Conservation (phyloP, 2,329 filamentous ascomycete genomes). For the Colletotrichum simmondsii region DNA sequence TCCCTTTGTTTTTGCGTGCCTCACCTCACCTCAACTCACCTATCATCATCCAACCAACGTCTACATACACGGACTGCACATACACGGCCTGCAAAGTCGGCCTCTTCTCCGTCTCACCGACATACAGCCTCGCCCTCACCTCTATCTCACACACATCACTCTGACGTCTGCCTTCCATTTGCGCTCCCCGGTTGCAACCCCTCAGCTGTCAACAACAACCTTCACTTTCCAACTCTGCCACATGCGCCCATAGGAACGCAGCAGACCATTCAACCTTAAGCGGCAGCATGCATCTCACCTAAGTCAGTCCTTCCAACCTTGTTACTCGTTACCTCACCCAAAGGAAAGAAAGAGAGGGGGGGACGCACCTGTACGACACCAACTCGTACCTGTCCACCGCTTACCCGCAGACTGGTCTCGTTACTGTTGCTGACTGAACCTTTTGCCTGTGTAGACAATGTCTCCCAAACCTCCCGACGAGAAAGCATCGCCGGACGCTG, state of each 20-base stretch:
- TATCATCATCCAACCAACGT: constrained; percentile 6
- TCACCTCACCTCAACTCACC: not conserved
- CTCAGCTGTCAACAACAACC: not conserved
- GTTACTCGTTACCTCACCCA: not conserved
- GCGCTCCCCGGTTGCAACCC: not conserved
- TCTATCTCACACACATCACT: not conserved
- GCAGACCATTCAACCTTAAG: constrained; percentile 7
- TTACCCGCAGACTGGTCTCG: not conserved
- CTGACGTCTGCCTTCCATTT: not conserved
- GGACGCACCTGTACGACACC: constrained; percentile 16
- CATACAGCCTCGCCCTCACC: not conserved
- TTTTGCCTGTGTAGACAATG: constrained; percentile 26
- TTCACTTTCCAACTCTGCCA: not conserved
- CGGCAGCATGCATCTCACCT: constrained; percentile 34
- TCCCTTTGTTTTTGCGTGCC: not conserved
- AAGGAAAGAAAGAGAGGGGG: constrained; percentile 15
- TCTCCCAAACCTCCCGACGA: constrained; percentile 34
- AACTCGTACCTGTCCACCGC: not conserved
- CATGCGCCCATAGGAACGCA: not conserved
- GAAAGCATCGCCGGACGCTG: constrained; percentile 21
- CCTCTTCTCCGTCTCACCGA: not conserved
- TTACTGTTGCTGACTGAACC: constrained; percentile 12
- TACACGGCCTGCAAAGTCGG: constrained; percentile 17
- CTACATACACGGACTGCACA: constrained; percentile 10
- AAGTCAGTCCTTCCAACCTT: constrained; percentile 14